Percentiles rank a stretch among this genome's conserved stretches.
Evolutionary conservation across 176 grass and related monocot species (phyloP).

Genomic region (Eragrostis curvula): DNA sequence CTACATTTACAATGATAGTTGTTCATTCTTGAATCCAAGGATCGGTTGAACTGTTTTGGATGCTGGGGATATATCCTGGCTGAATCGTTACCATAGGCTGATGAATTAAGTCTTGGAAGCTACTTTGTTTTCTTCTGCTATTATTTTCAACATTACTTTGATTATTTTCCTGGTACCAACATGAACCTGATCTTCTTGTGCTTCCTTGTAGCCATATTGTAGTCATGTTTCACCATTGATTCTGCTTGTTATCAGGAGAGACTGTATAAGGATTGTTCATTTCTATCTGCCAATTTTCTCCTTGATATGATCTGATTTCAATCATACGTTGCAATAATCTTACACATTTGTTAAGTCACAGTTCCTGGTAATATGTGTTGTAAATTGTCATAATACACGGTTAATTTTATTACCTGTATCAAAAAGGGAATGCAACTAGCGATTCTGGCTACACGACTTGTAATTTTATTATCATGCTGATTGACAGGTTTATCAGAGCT

Average conservation of each 20-base stretch:
- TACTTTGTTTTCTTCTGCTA: too few relatives aligned
- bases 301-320: too few relatives aligned
- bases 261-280: not conserved
- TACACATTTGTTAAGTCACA: too few relatives aligned
- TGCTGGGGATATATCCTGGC: not conserved
- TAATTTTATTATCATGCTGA: too few relatives aligned
- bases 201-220: not conserved
- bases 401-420: too few relatives aligned
- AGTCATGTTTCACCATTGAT: not conserved
- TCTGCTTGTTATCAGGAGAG: not conserved
- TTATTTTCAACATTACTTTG: too few relatives aligned
- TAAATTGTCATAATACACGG: too few relatives aligned
- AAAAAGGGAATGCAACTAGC: too few relatives aligned
- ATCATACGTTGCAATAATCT: too few relatives aligned
- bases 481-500: too few relatives aligned
- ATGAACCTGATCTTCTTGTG: not conserved
- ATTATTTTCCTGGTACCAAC: not conserved
- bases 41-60: not conserved
- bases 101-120: not conserved
- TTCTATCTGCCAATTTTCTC: not conserved
- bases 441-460: too few relatives aligned
- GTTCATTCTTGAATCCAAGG: not conserved
- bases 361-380: too few relatives aligned
- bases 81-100: not conserved
- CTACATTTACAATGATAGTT: not conserved